These are phyloP conservation scores for Trametes hirsuta DNA, from an alignment of 1,284 basidiomycete species.

Conservation along the genomic window DNA sequence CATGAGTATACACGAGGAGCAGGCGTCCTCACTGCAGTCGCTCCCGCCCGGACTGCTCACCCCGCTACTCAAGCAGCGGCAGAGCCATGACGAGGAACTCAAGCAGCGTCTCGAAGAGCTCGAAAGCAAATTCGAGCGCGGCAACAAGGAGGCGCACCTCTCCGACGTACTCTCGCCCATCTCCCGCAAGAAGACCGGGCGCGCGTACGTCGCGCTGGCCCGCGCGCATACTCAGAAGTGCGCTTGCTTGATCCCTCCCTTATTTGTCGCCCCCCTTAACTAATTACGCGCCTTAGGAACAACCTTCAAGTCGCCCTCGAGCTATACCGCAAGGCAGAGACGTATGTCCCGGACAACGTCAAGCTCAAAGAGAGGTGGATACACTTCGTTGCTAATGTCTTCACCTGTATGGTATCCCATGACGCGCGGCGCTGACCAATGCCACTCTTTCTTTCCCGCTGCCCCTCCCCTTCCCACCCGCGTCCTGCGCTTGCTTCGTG, in stretches of 20 bases:
- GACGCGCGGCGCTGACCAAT: conserved; percentile 17
- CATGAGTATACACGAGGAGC: conserved; percentile 4
- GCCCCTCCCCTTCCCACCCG: neutral
- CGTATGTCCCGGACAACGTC: conserved; percentile 76
- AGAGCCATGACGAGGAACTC: conserved; percentile 68
- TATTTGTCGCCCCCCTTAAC: too few species aligned
- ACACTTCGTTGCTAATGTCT: conserved; percentile 59
- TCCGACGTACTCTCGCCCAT: conserved; percentile 66
- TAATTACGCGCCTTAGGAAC: conserved; percentile 48
- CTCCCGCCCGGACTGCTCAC: conserved; percentile 63
- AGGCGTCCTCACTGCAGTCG: conserved; percentile 13
- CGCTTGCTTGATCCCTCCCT: conserved; percentile 6
- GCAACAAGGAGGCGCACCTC: conserved; percentile 58
- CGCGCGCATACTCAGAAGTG: conserved; percentile 78
- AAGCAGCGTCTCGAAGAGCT: conserved; percentile 64
- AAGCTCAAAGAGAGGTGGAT: conserved; percentile 84
- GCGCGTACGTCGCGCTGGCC: conserved; percentile 75
- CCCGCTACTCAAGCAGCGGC: conserved; percentile 62
- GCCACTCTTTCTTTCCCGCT: conserved; percentile 1
- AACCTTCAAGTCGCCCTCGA: conserved; percentile 73
- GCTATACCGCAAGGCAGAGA: conserved; percentile 74
- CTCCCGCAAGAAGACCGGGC: conserved; percentile 74
- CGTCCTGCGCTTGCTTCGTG: neutral
- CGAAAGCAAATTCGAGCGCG: conserved; percentile 68
- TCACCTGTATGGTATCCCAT: conserved; percentile 53